Percentiles rank a stretch among this genome's conserved stretches.
phyloP scores from a whole-genome alignment of 1,284 basidiomycete species.

The Exobasidium cylindrosporum region DNA sequence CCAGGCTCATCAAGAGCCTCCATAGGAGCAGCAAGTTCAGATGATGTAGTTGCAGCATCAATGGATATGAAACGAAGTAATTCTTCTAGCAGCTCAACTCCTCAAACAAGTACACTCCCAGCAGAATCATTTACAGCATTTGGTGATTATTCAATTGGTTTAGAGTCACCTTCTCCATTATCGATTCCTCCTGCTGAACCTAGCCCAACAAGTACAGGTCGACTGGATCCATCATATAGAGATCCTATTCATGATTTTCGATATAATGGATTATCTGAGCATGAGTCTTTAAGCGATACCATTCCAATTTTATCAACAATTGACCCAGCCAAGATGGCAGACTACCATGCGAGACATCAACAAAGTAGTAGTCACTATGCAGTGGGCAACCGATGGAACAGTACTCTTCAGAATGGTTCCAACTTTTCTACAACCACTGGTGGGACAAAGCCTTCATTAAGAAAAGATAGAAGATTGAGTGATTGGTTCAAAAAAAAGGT shows the following conservation, averaged over 20 bases:
- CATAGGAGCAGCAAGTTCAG: neutral
- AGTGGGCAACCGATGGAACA: conserved; percentile 23
- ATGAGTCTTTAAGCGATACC: neutral
- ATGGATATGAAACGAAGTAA: neutral
- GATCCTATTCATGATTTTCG: too few species aligned
- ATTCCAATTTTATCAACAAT: neutral
- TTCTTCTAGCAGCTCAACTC: conserved; percentile 4
- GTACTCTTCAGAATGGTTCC: conserved; percentile 18
- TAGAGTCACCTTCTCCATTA: neutral
- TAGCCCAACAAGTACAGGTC: too few species aligned
- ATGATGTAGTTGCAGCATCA: too few species aligned
- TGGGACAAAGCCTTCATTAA: conserved; percentile 22
- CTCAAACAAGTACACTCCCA: neutral
- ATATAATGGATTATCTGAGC: too few species aligned
- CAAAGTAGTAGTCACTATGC: neutral
- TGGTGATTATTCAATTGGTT: neutral
- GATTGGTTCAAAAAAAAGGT: conserved; percentile 36
- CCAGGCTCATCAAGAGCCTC: too few species aligned
- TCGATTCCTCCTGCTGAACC: neutral
- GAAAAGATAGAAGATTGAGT: conserved; percentile 29
- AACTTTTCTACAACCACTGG: too few species aligned
- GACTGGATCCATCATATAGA: too few species aligned
- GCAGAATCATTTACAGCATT: neutral
- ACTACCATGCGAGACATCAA: too few species aligned
- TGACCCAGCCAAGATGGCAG: conserved; percentile 18